These are phyloP conservation scores for Kwoniella shandongensis DNA, from an alignment of 768 basidiomycete genomes.

Conservation along the genomic window DNA sequence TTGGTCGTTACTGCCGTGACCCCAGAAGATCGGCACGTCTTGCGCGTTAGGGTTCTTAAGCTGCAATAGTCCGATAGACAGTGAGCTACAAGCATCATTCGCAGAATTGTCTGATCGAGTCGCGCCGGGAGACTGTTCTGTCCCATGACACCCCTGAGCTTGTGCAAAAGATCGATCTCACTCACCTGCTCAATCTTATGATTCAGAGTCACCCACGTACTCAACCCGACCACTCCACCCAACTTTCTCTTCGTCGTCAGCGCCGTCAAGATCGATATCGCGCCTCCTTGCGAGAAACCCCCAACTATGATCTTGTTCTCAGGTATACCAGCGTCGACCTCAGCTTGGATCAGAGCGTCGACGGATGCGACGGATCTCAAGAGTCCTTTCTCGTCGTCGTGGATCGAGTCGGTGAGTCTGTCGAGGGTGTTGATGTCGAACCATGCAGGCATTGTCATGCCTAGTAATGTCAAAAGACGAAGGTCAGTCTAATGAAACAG, in stretches of 20 bases:
- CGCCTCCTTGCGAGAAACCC: conserved; percentile 83
- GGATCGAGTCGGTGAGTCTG: conserved; percentile 45
- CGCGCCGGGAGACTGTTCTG: too few relatives aligned
- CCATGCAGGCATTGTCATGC: conserved; percentile 57
- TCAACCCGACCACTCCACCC: conserved; percentile 70
- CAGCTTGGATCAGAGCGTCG: conserved; percentile 68
- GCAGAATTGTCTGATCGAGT: background rate
- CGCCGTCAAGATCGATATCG: conserved; percentile 73
- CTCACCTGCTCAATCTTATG: conserved; percentile 60
- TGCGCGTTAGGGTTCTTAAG: conserved; percentile 64
- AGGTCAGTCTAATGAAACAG: background rate
- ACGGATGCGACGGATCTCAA: conserved; percentile 64
- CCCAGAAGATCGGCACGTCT: conserved; percentile 78
- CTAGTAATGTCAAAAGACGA: too few relatives aligned
- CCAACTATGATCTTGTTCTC: conserved; percentile 75
- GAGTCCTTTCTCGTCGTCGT: conserved; percentile 78
- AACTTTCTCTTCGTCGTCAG: conserved; percentile 67
- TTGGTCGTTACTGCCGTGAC: conserved; percentile 74
- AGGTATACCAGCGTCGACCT: conserved; percentile 70
- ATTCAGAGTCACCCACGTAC: conserved; percentile 74
- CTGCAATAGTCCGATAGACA: conserved; percentile 52
- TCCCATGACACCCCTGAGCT: too few relatives aligned
- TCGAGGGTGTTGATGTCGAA: conserved; percentile 71
- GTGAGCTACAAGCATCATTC: conserved; percentile 12
- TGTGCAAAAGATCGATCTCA: conserved; percentile 15